Percentiles rank a stretch among this genome's conserved stretches.
Conservation (phyloP, 2,329 filamentous ascomycete species). For the Talaromyces sp. region DNA sequence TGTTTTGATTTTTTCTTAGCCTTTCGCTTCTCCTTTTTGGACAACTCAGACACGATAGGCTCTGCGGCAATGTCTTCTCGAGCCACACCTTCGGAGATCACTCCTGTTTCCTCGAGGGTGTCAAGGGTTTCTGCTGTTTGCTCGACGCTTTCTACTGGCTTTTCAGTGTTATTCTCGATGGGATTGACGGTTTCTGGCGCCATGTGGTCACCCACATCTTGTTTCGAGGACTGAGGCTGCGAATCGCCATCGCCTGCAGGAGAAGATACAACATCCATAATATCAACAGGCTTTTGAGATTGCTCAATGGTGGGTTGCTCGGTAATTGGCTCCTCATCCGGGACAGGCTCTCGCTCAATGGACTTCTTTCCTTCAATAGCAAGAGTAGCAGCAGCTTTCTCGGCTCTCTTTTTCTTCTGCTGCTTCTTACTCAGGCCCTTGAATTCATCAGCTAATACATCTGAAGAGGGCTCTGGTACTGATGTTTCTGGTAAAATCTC, state of each 20-base stretch:
- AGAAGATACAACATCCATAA: neutral
- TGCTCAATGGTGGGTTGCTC: neutral
- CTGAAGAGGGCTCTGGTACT: neutral
- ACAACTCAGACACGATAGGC: constrained; percentile 28
- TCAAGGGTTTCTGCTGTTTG: constrained; percentile 2
- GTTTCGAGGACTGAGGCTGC: neutral
- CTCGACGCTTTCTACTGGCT: neutral
- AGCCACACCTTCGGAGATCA: constrained; percentile 6
- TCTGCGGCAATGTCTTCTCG: constrained; percentile 11
- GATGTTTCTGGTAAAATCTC: constrained; percentile 3
- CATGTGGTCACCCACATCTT: neutral
- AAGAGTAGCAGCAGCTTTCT: constrained; percentile 14
- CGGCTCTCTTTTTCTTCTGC: constrained; percentile 24
- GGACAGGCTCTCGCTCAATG: constrained; percentile 3
- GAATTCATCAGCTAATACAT: constrained; percentile 1
- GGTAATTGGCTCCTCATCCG: neutral
- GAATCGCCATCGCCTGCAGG: neutral
- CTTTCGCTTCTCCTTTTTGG: constrained; percentile 43
- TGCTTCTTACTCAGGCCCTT: constrained; percentile 34
- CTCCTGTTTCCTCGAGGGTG: neutral
- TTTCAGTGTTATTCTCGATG: neutral
- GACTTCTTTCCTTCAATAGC: constrained; percentile 10
- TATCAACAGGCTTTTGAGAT: neutral
- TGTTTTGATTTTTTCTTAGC: constrained; percentile 31
- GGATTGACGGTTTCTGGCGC: neutral